A percentile compares a stretch with the other conserved stretches of the same genome.
Evolutionary conservation across 352 stramenopile genomes (phyloP).

Genomic region (Aphanomyces stellatus): DNA sequence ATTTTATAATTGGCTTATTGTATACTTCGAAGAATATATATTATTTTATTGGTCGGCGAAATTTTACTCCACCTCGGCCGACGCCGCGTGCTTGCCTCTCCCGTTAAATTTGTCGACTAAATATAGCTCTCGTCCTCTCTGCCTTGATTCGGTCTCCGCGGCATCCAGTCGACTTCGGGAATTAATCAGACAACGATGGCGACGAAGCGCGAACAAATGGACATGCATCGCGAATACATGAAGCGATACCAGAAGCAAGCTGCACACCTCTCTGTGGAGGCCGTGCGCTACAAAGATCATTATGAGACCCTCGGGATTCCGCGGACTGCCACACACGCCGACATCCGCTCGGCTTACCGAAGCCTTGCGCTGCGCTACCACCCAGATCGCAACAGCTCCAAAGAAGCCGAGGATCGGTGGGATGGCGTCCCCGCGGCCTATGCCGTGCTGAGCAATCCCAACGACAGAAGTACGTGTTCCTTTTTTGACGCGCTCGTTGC

Average conservation of each 20-base stretch:
- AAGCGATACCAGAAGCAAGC: constrained; percentile 83
- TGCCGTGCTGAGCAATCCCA: constrained; percentile 64
- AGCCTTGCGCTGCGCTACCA: constrained; percentile 82
- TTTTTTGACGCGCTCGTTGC: neutral
- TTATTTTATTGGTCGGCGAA: neutral
- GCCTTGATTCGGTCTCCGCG: neutral
- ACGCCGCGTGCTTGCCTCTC: too few relatives aligned
- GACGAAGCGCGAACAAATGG: constrained; percentile 42
- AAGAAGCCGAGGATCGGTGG: constrained; percentile 56
- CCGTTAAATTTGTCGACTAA: neutral
- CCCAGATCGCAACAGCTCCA: constrained; percentile 87
- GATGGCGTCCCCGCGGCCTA: constrained; percentile 71
- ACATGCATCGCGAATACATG: constrained; percentile 81
- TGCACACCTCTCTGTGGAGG: constrained; percentile 42
- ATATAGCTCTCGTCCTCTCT: neutral
- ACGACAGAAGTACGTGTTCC: constrained; percentile 37
- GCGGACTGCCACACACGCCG: constrained; percentile 51
- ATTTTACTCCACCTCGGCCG: too few relatives aligned
- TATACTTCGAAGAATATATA: neutral
- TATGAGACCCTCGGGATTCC: constrained; percentile 59
- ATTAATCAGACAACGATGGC: neutral
- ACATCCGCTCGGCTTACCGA: constrained; percentile 91
- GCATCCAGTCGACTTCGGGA: neutral
- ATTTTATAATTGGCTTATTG: neutral
- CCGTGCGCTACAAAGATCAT: constrained; percentile 58